A percentile compares a stretch with the other conserved stretches of the same genome.
Evolutionary conservation across 768 basidiomycete species (phyloP).

Genomic region (Crassisporium funariophilum): DNA sequence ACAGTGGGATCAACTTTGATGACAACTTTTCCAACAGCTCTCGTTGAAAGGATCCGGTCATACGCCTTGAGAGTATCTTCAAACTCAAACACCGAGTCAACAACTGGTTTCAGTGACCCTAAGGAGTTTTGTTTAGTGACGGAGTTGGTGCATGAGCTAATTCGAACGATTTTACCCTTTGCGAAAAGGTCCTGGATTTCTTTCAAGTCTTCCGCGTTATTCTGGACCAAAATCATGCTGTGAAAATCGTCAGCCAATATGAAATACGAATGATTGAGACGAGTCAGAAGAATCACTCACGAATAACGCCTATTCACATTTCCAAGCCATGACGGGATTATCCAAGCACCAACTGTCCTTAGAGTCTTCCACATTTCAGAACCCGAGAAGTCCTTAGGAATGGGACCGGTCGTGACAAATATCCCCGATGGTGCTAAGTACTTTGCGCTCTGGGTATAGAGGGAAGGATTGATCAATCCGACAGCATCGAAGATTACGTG

Average conservation of each 20-base stretch:
- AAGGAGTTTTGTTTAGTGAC: too few species aligned
- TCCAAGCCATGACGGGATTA: constrained; percentile 53
- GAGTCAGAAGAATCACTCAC: constrained; percentile 33
- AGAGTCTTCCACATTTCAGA: constrained; percentile 35
- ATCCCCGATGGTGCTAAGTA: constrained; percentile 57
- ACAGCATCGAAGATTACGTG: constrained; percentile 63
- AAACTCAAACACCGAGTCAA: constrained; percentile 64
- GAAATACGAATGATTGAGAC: neutral
- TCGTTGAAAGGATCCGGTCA: constrained; percentile 54
- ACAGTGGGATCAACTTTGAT: constrained; percentile 44
- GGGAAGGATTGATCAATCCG: constrained; percentile 45
- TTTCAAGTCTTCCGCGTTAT: constrained; percentile 37
- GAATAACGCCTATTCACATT: constrained; percentile 48
- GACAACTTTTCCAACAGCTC: constrained; percentile 68
- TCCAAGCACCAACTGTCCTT: constrained; percentile 34
- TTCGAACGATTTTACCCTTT: too few species aligned
- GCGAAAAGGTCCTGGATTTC: constrained; percentile 38
- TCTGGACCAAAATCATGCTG: constrained; percentile 32
- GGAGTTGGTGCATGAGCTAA: too few species aligned
- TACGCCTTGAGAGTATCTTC: constrained; percentile 63
- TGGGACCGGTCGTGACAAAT: constrained; percentile 56
- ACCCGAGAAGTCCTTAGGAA: constrained; percentile 31
- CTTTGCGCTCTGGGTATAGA: constrained; percentile 51
- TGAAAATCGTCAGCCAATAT: neutral
- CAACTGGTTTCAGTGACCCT: constrained; percentile 54